phyloP scores from a whole-genome alignment of 257 asterid genomes.

The Leptodermis oblonga region DNA sequence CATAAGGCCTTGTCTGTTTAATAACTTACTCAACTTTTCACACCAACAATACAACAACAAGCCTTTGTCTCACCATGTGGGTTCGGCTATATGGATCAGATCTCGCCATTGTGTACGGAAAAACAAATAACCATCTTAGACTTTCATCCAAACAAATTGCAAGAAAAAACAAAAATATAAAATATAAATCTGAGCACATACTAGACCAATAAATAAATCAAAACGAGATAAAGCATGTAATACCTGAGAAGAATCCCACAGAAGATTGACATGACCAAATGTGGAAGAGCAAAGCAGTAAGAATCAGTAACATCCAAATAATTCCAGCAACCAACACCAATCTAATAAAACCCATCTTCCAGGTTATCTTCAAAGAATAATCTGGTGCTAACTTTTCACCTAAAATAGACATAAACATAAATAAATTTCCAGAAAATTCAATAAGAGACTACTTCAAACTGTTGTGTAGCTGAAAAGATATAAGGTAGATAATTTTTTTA shows the following conservation, averaged over 20 bases:
- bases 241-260: conserved; percentile 41
- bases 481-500: background rate
- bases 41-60: background rate
- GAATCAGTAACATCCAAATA: conserved; percentile 42
- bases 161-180: too few relatives aligned
- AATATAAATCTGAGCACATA: background rate
- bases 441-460: background rate
- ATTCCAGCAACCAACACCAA: conserved; percentile 39
- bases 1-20: background rate
- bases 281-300: conserved; percentile 35
- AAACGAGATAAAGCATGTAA: background rate
- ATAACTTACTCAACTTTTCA: background rate
- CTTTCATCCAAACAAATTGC: background rate
- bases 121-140: background rate
- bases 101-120: too few relatives aligned
- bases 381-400: conserved; percentile 32
- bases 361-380: conserved; percentile 32
- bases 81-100: too few relatives aligned
- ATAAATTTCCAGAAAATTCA: background rate
- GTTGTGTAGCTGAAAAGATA: background rate
- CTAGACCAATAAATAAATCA: background rate
- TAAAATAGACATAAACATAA: background rate
- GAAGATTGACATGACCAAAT: conserved; percentile 50
- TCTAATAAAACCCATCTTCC: conserved; percentile 48
- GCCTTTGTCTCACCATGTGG: too few relatives aligned